Evolutionary conservation across 352 stramenopile species (phyloP), one percentile per base, ranked within the genome.

Genomic region (Globisporangium canariense): DNA sequence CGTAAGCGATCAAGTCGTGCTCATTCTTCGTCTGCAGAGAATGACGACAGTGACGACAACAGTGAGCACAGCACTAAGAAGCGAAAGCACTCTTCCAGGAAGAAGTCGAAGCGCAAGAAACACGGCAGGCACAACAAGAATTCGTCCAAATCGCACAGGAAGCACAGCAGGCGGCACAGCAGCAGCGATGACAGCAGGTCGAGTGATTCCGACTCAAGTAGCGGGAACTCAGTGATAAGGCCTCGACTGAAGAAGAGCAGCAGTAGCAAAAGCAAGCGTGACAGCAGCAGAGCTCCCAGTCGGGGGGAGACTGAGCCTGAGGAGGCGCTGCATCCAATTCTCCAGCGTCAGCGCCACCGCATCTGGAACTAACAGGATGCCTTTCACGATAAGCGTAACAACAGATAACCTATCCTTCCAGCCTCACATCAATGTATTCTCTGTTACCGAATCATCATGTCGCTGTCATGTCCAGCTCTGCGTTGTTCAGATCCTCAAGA

Each of bases 401-500:
- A 34, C 49, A 38, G n/a, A 58, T 28, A 43, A 22, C 0, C 22
- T 30, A 16, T 41, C 9, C 36, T 41, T 14, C 36, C 36, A 14
- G 36, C 9, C 36, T 41, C 36, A 47, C 53, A 43, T 16, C 6
- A 61, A n/a, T 36, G 10, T 7, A 47, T 50, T 7, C n/a, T 1
- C 55, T 3, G 36, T 41, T 41, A 41, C 11, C 14, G 9, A 41
- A 41, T 41, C 36, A 41, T 41, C 13, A n/a, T 9, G 11, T 4
- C 6, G 43, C 34, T 0, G 11, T 38, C 49, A 65, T 53, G 4
- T 65, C 60, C 3, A 34, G 10, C 5, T 77, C 64, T 10, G 40
- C 16, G n/a, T 18, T 58, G n/a, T 66, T 68, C 2, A 91, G 62
- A 58, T 91, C 74, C 13, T 77, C 60, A 3, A 70, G n/a, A 0